These are phyloP conservation scores for Vigna mungo DNA, from an alignment of 306 rosid genomes.

Conservation along the genomic window DNA sequence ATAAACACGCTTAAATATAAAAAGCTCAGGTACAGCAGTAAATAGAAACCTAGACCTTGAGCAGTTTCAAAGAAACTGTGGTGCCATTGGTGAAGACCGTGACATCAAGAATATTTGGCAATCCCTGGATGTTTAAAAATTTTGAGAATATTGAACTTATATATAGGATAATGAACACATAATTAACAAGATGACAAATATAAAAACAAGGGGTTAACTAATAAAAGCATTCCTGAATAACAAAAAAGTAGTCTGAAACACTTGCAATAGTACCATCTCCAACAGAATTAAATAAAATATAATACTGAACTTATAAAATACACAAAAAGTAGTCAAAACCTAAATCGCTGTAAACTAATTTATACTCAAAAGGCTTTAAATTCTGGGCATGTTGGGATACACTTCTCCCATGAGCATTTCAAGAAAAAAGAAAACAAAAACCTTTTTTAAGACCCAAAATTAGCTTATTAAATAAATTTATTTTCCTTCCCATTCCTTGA, in stretches of 20 bases:
- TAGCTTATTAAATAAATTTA: neutral
- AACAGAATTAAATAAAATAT: neutral
- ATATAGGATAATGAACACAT: conserved; percentile 1
- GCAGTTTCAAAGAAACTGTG: conserved; percentile 46
- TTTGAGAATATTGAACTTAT: conserved; percentile 24
- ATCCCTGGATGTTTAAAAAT: conserved; percentile 58
- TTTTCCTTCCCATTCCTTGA: no score
- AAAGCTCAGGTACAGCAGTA: conserved; percentile 51
- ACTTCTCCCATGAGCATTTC: neutral
- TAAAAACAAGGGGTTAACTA: neutral
- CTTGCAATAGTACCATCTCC: neutral
- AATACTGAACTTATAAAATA: neutral
- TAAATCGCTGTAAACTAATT: neutral
- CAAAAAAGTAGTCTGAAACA: conserved; percentile 1
- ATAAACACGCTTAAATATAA: conserved; percentile 57
- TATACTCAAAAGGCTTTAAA: no score
- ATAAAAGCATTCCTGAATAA: neutral
- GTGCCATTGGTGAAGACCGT: conserved; percentile 11
- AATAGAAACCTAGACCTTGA: conserved; percentile 47
- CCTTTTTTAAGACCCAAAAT: neutral
- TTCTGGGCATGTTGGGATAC: neutral
- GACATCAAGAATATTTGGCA: conserved; percentile 48
- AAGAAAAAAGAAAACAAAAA: no score
- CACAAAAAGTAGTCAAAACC: neutral
- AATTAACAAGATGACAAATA: neutral